Evolutionary conservation across 1,139 yeast species (phyloP).

Genomic region (Hansenula sp.): DNA sequence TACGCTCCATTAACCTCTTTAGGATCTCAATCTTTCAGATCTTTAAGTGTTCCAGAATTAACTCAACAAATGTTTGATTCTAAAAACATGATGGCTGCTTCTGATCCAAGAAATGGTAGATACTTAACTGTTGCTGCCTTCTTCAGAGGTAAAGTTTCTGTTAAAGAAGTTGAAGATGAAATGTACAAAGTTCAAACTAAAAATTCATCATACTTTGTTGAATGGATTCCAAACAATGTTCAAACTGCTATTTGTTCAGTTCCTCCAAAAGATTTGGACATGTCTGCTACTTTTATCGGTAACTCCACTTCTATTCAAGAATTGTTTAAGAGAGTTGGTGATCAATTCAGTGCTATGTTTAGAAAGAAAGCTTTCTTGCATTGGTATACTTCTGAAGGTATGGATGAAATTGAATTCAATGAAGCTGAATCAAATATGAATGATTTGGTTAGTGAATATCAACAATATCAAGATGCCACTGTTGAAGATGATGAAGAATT

Average conservation of each 20-base stretch:
- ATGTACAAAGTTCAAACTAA: slow-evolving; percentile 90
- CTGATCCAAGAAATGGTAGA: slow-evolving; percentile 94
- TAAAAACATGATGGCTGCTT: slow-evolving; percentile 96
- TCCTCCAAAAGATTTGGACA: slow-evolving; percentile 81
- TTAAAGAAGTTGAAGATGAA: slow-evolving; percentile 94
- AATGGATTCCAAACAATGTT: slow-evolving; percentile 99
- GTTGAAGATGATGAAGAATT: slow-evolving; percentile 78
- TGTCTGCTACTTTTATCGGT: slow-evolving; percentile 92
- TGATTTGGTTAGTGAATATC: slow-evolving; percentile 94
- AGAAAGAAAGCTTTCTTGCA: slow-evolving; percentile 98
- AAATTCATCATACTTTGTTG: slow-evolving; percentile 93
- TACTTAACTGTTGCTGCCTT: slow-evolving; percentile 97
- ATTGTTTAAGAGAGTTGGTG: slow-evolving; percentile 96
- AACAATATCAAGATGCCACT: slow-evolving; percentile 93
- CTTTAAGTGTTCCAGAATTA: slow-evolving; percentile 85
- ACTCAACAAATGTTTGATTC: slow-evolving; percentile 98
- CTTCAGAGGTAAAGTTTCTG: slow-evolving; percentile 97
- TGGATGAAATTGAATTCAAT: slow-evolving; percentile 90
- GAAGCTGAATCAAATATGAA: slow-evolving; percentile 95
- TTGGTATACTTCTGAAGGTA: slow-evolving; percentile 98
- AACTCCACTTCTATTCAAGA: slow-evolving; percentile 97
- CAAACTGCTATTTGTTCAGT: slow-evolving; percentile 98
- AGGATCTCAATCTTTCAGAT: slow-evolving; percentile 89
- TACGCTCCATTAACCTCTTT: slow-evolving; percentile 94
- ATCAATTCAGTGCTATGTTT: slow-evolving; percentile 96